A percentile compares a stretch with the other conserved stretches of the same genome.
phyloP scores from a whole-genome alignment of 306 rosid genomes.

The Dalbergia oliveri region DNA sequence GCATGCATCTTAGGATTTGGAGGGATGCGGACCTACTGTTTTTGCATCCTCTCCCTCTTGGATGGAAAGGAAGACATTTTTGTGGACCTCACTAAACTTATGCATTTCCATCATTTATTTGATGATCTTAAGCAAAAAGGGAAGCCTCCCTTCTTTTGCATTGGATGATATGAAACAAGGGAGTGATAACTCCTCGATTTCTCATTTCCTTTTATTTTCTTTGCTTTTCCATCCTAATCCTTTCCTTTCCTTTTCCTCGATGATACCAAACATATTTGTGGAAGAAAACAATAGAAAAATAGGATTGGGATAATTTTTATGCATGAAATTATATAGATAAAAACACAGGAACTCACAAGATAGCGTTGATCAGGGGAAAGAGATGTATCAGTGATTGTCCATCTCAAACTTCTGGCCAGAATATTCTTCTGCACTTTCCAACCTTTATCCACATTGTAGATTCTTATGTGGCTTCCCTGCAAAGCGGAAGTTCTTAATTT shows the following conservation, averaged over 20 bases:
- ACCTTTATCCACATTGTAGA: slow-evolving; percentile 83
- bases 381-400: slow-evolving; percentile 96
- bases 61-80: background rate
- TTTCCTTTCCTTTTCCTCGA: background rate
- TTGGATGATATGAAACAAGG: background rate
- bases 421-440: slow-evolving; percentile 96
- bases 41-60: background rate
- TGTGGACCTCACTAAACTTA: background rate
- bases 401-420: slow-evolving; percentile 77
- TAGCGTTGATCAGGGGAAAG: slow-evolving; percentile 79
- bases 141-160: background rate
- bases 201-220: background rate
- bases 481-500: slow-evolving; percentile 4
- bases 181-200: background rate
- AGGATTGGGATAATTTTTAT: background rate
- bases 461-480: slow-evolving; percentile 84
- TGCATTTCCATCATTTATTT: background rate
- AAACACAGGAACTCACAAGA: slow-evolving; percentile 65
- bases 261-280: background rate
- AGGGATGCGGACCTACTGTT: background rate
- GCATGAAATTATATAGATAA: slow-evolving; percentile 19
- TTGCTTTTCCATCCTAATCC: background rate
- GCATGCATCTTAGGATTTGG: background rate
- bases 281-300: slow-evolving; percentile 23
- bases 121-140: background rate